A percentile compares a stretch with the other conserved stretches of the same genome.
Conservation (phyloP, 2,329 filamentous ascomycete species). For the Allantophomopsis lycopodina region DNA sequence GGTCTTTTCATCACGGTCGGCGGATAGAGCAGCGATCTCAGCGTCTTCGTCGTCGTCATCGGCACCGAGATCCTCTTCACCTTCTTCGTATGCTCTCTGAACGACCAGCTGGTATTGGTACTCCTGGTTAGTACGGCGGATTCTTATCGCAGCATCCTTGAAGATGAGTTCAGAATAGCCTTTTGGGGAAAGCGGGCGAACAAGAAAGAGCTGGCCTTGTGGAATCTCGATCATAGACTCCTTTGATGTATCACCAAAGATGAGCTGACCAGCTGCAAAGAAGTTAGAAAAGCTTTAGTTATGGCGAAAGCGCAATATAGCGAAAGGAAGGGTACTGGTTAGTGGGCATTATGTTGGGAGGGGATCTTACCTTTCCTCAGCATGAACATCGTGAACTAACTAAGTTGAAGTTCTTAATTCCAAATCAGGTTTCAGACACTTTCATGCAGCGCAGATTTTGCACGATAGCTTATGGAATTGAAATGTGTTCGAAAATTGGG, state of each 20-base stretch:
- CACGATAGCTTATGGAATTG: too few species aligned
- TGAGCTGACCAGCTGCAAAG: conserved; percentile 67
- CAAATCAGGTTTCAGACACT: too few species aligned
- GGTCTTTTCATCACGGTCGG: conserved; percentile 91
- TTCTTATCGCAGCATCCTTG: conserved; percentile 86
- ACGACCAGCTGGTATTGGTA: conserved; percentile 96
- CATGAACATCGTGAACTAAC: conserved; percentile 32
- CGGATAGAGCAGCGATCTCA: conserved; percentile 56
- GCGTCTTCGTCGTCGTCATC: conserved; percentile 82
- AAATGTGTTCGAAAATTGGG: too few species aligned
- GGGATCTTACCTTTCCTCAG: conserved; percentile 34
- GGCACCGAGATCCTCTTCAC: conserved; percentile 80
- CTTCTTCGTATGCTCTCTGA: conserved; percentile 93
- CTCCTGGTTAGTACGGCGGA: conserved; percentile 85
- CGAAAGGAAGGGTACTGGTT: conserved; percentile 13
- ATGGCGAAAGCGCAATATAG: conserved; percentile 5
- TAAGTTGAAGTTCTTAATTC: too few species aligned
- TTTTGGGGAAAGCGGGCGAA: conserved; percentile 88
- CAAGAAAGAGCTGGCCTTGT: conserved; percentile 93
- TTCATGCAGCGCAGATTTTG: too few species aligned
- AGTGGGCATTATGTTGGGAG: conserved; percentile 4
- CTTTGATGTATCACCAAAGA: conserved; percentile 70
- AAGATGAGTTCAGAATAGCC: conserved; percentile 98
- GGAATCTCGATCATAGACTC: conserved; percentile 90
- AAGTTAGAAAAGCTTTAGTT: conserved; percentile 6